These are phyloP conservation scores for Cyberlindnera saturnus DNA, from an alignment of 805 yeast species.

Conservation along the genomic window DNA sequence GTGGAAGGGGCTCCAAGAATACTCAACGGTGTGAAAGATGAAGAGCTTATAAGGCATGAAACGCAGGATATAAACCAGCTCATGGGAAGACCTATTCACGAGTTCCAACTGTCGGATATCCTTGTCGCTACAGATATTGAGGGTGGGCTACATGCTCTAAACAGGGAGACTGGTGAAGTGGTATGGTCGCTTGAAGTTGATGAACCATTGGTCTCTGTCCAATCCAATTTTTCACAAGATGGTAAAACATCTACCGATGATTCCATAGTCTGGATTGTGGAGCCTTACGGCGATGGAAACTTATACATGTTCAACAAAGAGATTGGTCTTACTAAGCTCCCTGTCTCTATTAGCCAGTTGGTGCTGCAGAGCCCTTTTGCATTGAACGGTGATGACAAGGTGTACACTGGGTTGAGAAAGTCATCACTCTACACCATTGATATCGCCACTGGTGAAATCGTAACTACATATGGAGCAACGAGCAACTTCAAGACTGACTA, in stretches of 20 bases:
- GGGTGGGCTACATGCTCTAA: conserved; percentile 79
- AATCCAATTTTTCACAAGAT: conserved; percentile 16
- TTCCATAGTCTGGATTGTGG: conserved; percentile 74
- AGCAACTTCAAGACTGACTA: conserved; percentile 1
- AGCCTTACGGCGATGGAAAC: conserved; percentile 81
- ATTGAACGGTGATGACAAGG: conserved; percentile 59
- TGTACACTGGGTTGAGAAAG: conserved; percentile 79
- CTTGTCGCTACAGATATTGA: conserved; percentile 76
- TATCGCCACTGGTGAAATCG: conserved; percentile 65
- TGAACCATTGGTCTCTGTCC: conserved; percentile 50
- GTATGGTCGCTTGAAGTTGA: conserved; percentile 72
- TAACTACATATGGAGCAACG: conserved; percentile 59
- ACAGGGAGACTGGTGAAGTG: conserved; percentile 65
- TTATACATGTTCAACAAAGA: conserved; percentile 74
- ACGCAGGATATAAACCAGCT: conserved; percentile 3
- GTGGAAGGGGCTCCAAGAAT: background rate
- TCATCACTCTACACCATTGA: conserved; percentile 74
- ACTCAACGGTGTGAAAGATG: background rate
- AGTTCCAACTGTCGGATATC: conserved; percentile 65
- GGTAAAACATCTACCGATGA: conserved; percentile 16
- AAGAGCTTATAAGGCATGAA: conserved; percentile 2
- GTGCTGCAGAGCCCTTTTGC: conserved; percentile 85
- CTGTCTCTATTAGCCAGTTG: conserved; percentile 71
- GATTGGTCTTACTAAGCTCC: conserved; percentile 72
- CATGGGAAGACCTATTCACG: conserved; percentile 43